A percentile compares a stretch with the other conserved stretches of the same genome.
Conservation (phyloP, 352 stramenopile species). For the Globisporangium splendens region DNA sequence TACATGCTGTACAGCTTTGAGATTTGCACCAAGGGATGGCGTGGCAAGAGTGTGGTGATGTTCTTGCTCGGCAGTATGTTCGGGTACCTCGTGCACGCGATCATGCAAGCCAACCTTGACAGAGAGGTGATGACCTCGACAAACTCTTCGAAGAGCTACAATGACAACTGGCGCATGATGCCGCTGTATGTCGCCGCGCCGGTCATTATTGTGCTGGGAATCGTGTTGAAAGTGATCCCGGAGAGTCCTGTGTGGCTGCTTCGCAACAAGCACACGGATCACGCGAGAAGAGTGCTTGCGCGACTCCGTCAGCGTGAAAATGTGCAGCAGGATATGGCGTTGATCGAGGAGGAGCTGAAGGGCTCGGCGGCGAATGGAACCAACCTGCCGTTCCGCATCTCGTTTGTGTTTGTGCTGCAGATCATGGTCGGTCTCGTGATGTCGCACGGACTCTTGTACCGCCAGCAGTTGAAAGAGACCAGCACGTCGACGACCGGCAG, state of each 20-base stretch:
- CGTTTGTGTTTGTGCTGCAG: conserved; percentile 59
- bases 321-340: conserved; percentile 54
- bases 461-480: conserved; percentile 34
- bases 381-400: conserved; percentile 62
- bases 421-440: conserved; percentile 61
- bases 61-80: conserved; percentile 76
- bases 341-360: conserved; percentile 53
- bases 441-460: conserved; percentile 60
- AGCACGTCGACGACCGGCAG: conserved; percentile 14
- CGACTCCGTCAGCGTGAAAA: conserved; percentile 66
- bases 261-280: conserved; percentile 48
- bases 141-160: conserved; percentile 31
- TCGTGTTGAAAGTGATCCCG: conserved; percentile 61
- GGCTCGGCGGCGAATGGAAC: conserved; percentile 34
- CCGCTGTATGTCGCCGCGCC: conserved; percentile 59
- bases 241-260: conserved; percentile 80
- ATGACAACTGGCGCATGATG: conserved; percentile 60
- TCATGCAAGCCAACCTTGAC: conserved; percentile 58
- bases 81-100: conserved; percentile 61
- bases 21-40: conserved; percentile 85
- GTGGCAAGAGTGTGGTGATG: conserved; percentile 79
- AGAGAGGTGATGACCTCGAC: conserved; percentile 27
- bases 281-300: conserved; percentile 46
- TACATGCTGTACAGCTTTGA: conserved; percentile 81
- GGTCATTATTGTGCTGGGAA: conserved; percentile 54